These are phyloP conservation scores for Penicillium paradoxum DNA, from an alignment of 495 filamentous ascomycete genomes.

Conservation along the genomic window DNA sequence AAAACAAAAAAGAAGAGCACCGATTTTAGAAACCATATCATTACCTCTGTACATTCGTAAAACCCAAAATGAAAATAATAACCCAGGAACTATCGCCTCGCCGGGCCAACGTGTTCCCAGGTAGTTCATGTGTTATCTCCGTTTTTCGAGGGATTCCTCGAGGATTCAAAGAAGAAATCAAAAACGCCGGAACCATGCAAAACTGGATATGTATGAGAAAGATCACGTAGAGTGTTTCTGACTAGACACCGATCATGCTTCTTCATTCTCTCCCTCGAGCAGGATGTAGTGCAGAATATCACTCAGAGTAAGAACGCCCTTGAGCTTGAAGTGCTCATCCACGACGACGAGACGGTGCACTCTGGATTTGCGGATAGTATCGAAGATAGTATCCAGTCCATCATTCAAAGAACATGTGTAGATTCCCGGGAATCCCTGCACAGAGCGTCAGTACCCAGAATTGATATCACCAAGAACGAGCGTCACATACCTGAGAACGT, in stretches of 20 bases:
- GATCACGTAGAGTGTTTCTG: background rate
- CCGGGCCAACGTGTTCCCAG: background rate
- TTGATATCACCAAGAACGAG: background rate
- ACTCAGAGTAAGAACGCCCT: constrained; percentile 87
- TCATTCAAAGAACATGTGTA: constrained; percentile 94
- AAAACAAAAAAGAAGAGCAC: constrained; percentile 8
- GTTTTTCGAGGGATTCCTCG: background rate
- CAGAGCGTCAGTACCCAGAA: background rate
- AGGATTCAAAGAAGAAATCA: constrained; percentile 9
- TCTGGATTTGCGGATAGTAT: constrained; percentile 89
- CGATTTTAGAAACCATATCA: constrained; percentile 20
- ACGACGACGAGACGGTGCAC: constrained; percentile 92
- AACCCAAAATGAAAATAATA: constrained; percentile 10
- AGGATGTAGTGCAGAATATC: constrained; percentile 96
- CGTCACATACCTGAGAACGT: constrained; percentile 61
- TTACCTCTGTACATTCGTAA: constrained; percentile 30
- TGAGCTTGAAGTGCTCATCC: constrained; percentile 77
- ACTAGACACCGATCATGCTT: constrained; percentile 25
- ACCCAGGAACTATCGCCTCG: background rate
- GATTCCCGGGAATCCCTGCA: constrained; percentile 86
- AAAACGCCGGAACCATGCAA: constrained; percentile 42
- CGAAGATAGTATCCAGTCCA: constrained; percentile 89
- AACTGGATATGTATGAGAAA: constrained; percentile 22
- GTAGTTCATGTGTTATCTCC: background rate
- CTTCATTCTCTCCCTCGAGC: constrained; percentile 67